Percentiles rank a stretch among this genome's conserved stretches.
phyloP scores from a whole-genome alignment of 2,329 filamentous ascomycete species.

The Trichoderma polysporum region DNA sequence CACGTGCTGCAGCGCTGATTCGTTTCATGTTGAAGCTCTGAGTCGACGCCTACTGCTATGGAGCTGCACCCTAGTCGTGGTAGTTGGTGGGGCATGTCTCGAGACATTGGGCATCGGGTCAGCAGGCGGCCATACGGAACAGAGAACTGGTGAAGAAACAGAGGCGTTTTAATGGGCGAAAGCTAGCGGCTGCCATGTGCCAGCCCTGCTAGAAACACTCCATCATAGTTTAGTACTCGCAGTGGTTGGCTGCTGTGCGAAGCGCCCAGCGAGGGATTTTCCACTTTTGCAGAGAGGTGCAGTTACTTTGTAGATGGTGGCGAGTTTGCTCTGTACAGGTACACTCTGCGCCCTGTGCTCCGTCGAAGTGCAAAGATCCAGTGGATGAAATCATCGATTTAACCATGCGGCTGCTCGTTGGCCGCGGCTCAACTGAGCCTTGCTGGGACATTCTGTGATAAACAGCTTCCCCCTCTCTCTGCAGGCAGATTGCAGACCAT shows the following conservation, averaged over 20 bases:
- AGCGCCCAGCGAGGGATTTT: not conserved
- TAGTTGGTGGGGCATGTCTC: not conserved
- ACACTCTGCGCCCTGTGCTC: not conserved
- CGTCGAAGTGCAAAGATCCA: not conserved
- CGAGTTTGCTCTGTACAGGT: not conserved
- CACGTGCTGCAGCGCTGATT: not conserved
- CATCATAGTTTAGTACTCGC: too few species aligned
- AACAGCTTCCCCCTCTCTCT: not conserved
- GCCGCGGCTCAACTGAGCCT: not conserved
- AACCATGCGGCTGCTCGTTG: not conserved
- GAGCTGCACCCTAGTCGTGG: not conserved
- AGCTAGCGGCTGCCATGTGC: too few species aligned
- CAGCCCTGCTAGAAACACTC: not conserved
- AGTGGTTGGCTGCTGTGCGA: too few species aligned
- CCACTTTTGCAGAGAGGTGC: not conserved
- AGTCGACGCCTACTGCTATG: not conserved
- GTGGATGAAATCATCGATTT: not conserved
- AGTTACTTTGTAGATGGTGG: not conserved
- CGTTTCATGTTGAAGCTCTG: not conserved
- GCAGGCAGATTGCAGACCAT: not conserved
- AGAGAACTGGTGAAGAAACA: not conserved
- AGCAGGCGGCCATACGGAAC: not conserved
- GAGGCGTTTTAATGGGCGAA: not conserved
- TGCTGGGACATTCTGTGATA: not conserved
- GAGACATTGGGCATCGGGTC: conserved; percentile 15